Conservation (phyloP, 306 rosid genomes). For the Sophora flavescens region DNA sequence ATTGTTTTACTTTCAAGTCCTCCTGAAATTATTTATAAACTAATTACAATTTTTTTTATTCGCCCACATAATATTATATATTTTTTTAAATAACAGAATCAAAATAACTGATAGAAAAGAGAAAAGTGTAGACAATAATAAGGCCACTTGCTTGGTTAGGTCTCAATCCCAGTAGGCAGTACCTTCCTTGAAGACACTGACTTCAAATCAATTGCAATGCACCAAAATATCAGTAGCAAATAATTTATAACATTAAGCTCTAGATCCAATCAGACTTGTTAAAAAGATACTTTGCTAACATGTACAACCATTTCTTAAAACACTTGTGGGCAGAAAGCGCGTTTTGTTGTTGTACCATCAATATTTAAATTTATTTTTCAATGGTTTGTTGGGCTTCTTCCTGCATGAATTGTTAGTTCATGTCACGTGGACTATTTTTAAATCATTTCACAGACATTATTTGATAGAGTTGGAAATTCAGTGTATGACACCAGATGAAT, state of each 20-base stretch:
- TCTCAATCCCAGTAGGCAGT: not conserved
- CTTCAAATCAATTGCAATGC: not conserved
- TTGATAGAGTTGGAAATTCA: conserved; percentile 15
- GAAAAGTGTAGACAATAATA: conserved; percentile 1
- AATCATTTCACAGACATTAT: not conserved
- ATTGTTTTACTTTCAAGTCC: not conserved
- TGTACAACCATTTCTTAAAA: conserved; percentile 13
- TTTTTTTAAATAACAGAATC: not conserved
- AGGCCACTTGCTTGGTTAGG: conserved; percentile 10
- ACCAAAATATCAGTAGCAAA: not conserved
- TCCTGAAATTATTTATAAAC: not conserved
- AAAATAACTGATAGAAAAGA: not conserved
- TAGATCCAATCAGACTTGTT: conserved; percentile 37
- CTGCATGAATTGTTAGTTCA: conserved; percentile 28
- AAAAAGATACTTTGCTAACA: conserved; percentile 20
- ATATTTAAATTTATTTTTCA: conserved; percentile 7
- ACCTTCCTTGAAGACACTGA: conserved; percentile 38
- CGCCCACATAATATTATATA: not conserved
- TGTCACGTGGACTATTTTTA: conserved; percentile 52
- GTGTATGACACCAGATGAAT: not conserved
- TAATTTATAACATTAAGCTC: conserved; percentile 27
- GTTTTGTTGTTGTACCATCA: conserved; percentile 53
- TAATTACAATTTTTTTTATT: not conserved
- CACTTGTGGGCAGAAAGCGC: conserved; percentile 55
- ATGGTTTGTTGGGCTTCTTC: conserved; percentile 29